phyloP scores from a whole-genome alignment of 306 rosid genomes.

The Urtica urens region DNA sequence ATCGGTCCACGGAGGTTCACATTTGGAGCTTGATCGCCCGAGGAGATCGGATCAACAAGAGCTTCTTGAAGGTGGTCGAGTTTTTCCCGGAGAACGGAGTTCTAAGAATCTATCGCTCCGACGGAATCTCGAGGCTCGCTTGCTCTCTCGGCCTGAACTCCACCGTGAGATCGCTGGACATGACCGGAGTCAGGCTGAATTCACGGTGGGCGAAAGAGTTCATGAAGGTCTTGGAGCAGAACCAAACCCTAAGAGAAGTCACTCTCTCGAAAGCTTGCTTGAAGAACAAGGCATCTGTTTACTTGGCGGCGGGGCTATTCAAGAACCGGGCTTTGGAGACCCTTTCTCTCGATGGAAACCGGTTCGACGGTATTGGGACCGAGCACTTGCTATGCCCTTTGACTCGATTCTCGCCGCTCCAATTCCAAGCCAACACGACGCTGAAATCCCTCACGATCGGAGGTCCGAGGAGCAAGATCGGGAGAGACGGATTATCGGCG shows the following conservation, averaged over 20 bases:
- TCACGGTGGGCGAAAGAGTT: constrained; percentile 84
- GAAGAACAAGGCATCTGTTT: constrained; percentile 67
- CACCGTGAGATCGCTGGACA: constrained; percentile 62
- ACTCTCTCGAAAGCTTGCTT: constrained; percentile 62
- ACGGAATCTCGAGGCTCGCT: constrained; percentile 52
- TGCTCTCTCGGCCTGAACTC: constrained; percentile 77
- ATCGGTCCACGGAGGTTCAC: constrained; percentile 70
- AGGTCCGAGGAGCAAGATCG: constrained; percentile 68
- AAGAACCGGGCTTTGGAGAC: constrained; percentile 56
- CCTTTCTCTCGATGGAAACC: constrained; percentile 59
- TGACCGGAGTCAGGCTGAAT: constrained; percentile 70
- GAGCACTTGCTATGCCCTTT: constrained; percentile 85
- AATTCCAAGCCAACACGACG: constrained; percentile 69
- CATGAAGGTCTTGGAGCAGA: constrained; percentile 77
- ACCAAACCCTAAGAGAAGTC: constrained; percentile 53
- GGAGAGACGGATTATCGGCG: constrained; percentile 74
- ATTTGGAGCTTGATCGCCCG: constrained; percentile 66
- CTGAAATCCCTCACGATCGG: constrained; percentile 61
- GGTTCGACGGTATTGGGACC: constrained; percentile 54
- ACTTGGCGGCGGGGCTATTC: constrained; percentile 79
- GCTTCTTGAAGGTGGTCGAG: constrained; percentile 80
- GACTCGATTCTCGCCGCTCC: constrained; percentile 76
- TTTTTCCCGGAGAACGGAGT: constrained; percentile 62
- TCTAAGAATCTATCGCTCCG: constrained; percentile 58
- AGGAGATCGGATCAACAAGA: constrained; percentile 46